Conservation (phyloP, 2,329 filamentous ascomycete genomes). For the Waltergamsia citrina region DNA sequence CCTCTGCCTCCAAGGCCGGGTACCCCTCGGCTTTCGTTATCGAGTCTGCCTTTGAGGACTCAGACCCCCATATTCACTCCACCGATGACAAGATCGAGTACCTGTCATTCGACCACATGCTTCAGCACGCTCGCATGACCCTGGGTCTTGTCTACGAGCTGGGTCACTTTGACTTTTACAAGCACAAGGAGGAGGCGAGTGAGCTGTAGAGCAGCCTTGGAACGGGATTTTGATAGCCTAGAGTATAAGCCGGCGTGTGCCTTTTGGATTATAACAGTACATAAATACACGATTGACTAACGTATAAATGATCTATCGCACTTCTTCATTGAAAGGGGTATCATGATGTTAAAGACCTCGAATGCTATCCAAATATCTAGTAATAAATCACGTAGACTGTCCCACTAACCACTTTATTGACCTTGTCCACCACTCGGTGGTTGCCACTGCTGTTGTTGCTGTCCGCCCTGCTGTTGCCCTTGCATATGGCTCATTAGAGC, state of each 20-base stretch:
- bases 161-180: constrained; percentile 61
- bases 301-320: too few species aligned
- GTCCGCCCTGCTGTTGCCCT: constrained; percentile 17
- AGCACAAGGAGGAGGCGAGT: constrained; percentile 16
- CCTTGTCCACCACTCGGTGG: constrained; percentile 12
- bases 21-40: constrained; percentile 71
- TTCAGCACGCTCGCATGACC: constrained; percentile 80
- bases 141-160: constrained; percentile 78
- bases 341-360: too few species aligned
- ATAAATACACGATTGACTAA: too few species aligned
- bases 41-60: constrained; percentile 59
- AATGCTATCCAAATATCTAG: too few species aligned
- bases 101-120: constrained; percentile 80
- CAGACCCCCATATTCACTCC: constrained; percentile 60
- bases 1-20: constrained; percentile 62
- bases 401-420: too few species aligned
- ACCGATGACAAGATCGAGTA: constrained; percentile 63
- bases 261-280: too few species aligned
- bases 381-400: too few species aligned
- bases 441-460: constrained; percentile 17
- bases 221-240: neutral
- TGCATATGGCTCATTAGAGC: constrained; percentile 36
- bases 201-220: constrained; percentile 23
- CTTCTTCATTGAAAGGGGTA: too few species aligned
- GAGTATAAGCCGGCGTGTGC: too few species aligned